phyloP scores from a whole-genome alignment of 2,329 filamentous ascomycete species.

The Sclerotinia borealis region DNA sequence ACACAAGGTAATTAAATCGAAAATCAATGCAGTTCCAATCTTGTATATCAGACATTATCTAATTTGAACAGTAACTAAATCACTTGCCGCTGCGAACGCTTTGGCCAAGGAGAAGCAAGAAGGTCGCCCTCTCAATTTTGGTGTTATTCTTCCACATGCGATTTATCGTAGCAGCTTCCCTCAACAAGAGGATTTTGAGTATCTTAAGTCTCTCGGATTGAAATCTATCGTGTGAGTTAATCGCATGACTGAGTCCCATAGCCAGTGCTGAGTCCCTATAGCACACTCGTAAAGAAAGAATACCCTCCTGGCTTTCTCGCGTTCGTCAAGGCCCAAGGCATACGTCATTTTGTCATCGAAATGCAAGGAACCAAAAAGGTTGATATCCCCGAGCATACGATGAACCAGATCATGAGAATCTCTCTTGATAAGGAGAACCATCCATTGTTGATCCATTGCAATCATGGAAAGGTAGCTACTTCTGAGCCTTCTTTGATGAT shows the following conservation, averaged over 20 bases:
- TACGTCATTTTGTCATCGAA: slow-evolving; percentile 67
- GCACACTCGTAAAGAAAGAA: slow-evolving; percentile 59
- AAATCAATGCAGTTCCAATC: neutral
- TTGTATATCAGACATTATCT: neutral
- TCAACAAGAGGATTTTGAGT: slow-evolving; percentile 60
- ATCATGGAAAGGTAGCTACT: slow-evolving; percentile 65
- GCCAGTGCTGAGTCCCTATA: slow-evolving; percentile 29
- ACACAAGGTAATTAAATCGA: slow-evolving; percentile 19
- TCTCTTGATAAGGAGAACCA: slow-evolving; percentile 69
- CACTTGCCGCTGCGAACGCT: slow-evolving; percentile 15
- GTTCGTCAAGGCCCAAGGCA: slow-evolving; percentile 62
- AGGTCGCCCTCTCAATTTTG: slow-evolving; percentile 64
- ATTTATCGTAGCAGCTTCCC: slow-evolving; percentile 82
- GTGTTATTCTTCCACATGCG: slow-evolving; percentile 59
- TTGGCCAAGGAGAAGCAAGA: slow-evolving; percentile 16
- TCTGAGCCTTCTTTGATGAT: neutral
- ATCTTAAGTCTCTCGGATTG: slow-evolving; percentile 60
- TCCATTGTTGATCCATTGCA: slow-evolving; percentile 84
- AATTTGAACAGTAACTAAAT: slow-evolving; percentile 17
- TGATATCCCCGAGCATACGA: slow-evolving; percentile 58
- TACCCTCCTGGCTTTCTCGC: slow-evolving; percentile 45
- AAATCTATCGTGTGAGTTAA: slow-evolving; percentile 70
- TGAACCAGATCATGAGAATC: slow-evolving; percentile 65
- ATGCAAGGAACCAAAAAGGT: slow-evolving; percentile 87
- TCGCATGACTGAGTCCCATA: neutral